Percentiles rank a stretch among this genome's conserved stretches.
phyloP scores from a whole-genome alignment of 2,329 filamentous ascomycete genomes.

The Fusarium siculi region DNA sequence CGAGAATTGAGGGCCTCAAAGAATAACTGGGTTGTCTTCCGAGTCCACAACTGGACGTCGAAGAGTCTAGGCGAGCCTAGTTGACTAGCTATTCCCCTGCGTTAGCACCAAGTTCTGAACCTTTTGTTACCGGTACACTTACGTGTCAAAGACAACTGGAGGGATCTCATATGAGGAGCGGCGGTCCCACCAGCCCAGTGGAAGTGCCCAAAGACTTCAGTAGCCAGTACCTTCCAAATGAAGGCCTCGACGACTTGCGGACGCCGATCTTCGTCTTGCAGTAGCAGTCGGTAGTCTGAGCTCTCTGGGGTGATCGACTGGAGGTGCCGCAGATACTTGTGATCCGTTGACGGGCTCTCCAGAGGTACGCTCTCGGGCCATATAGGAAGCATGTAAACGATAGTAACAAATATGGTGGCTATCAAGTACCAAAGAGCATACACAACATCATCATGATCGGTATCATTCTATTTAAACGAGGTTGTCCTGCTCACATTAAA shows the following conservation, averaged over 20 bases:
- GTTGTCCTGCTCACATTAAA: too few species aligned
- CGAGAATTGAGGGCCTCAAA: background rate
- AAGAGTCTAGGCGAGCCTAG: background rate
- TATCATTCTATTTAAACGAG: too few species aligned
- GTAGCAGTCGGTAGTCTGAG: background rate
- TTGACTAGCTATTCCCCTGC: background rate
- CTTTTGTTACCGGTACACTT: background rate
- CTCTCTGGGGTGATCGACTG: background rate
- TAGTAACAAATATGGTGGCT: too few species aligned
- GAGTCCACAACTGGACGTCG: background rate
- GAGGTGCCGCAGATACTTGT: background rate
- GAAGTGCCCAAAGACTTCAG: background rate
- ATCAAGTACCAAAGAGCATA: too few species aligned
- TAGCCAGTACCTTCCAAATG: background rate
- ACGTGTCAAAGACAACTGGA: background rate
- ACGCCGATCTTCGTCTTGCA: background rate
- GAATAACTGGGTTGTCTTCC: background rate
- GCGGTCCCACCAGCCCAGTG: background rate
- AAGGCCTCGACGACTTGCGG: background rate
- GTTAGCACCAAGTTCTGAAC: background rate
- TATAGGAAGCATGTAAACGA: too few species aligned
- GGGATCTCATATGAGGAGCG: background rate
- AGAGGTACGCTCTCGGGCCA: background rate
- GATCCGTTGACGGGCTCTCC: background rate
- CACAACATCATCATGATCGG: too few species aligned